A percentile compares a stretch with the other conserved stretches of the same genome.
These are phyloP conservation scores for Adansonia digitata DNA, from an alignment of 345 rosid genomes.

Conservation along the genomic window DNA sequence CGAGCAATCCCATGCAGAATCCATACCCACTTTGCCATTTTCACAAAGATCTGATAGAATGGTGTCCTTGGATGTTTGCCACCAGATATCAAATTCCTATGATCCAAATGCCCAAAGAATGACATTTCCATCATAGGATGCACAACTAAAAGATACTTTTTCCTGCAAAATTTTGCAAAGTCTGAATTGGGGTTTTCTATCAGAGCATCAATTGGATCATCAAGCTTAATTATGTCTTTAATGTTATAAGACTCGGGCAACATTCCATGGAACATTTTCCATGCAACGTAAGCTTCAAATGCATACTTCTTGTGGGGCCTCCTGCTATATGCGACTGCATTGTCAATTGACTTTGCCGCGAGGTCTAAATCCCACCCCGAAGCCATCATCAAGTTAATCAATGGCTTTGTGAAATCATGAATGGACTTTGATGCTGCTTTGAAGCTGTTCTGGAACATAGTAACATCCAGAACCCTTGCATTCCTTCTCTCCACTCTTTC, in stretches of 20 bases:
- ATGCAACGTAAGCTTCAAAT: slow-evolving; percentile 55
- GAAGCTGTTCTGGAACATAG: slow-evolving; percentile 32
- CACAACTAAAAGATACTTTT: slow-evolving; percentile 55
- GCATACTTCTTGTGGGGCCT: slow-evolving; percentile 57
- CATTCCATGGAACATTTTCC: slow-evolving; percentile 49
- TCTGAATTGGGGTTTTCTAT: slow-evolving; percentile 40
- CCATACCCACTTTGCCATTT: slow-evolving; percentile 66
- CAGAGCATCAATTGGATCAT: slow-evolving; percentile 42
- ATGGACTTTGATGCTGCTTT: slow-evolving; percentile 43
- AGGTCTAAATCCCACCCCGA: slow-evolving; percentile 49
- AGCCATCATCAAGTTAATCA: slow-evolving; percentile 62
- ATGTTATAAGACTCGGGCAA: slow-evolving; percentile 30
- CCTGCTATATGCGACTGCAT: slow-evolving; percentile 33
- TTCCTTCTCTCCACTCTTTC: slow-evolving; percentile 21
- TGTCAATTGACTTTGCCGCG: slow-evolving; percentile 44
- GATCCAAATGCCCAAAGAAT: slow-evolving; percentile 61
- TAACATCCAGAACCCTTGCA: slow-evolving; percentile 17
- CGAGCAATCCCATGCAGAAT: slow-evolving; percentile 41
- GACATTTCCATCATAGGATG: slow-evolving; percentile 56
- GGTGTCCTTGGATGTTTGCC: slow-evolving; percentile 61
- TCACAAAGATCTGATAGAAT: slow-evolving; percentile 50
- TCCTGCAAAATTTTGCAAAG: slow-evolving; percentile 43
- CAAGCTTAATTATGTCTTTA: slow-evolving; percentile 34
- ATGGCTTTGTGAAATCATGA: slow-evolving; percentile 60
- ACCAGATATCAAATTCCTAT: slow-evolving; percentile 39